Evolutionary conservation across 208 protist species (phyloP).

Genomic region (Angomonas deanei): DNA sequence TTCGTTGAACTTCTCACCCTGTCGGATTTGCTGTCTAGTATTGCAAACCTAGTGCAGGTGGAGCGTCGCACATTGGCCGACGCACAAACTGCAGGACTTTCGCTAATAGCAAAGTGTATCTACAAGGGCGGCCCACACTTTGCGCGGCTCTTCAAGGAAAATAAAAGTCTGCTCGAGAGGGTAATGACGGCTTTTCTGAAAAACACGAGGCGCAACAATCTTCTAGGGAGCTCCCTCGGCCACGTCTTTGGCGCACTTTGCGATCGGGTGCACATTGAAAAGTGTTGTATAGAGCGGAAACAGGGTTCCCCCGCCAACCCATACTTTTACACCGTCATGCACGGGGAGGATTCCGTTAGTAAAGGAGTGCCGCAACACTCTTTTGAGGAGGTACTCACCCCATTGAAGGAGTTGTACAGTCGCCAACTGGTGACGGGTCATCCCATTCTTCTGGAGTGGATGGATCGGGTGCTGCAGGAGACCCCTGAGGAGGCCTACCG

Average conservation of each 20-base stretch:
- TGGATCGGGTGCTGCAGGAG: slow-evolving; percentile 38
- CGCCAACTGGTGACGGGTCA: slow-evolving; percentile 14
- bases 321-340: slow-evolving; percentile 14
- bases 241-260: slow-evolving; percentile 42
- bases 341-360: slow-evolving; percentile 22
- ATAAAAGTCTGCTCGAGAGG: slow-evolving; percentile 20
- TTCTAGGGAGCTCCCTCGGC: slow-evolving; percentile 41
- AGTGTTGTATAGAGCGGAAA: slow-evolving; percentile 17
- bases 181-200: slow-evolving; percentile 35
- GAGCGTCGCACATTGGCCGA: slow-evolving; percentile 30
- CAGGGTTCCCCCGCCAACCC: slow-evolving; percentile 9
- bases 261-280: slow-evolving; percentile 43
- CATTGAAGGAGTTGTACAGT: slow-evolving; percentile 25
- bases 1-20: slow-evolving; percentile 21
- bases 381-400: slow-evolving; percentile 20
- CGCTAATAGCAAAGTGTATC: slow-evolving; percentile 32
- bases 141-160: slow-evolving; percentile 10
- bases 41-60: slow-evolving; percentile 12
- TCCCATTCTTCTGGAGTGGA: slow-evolving; percentile 25
- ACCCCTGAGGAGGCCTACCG: slow-evolving; percentile 65
- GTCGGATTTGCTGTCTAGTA: slow-evolving; percentile 17
- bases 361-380: slow-evolving; percentile 7
- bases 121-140: slow-evolving; percentile 13
- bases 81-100: slow-evolving; percentile 44
- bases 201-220: slow-evolving; percentile 36